These are phyloP conservation scores for Curvularia sp. DNA, from an alignment of 2,329 filamentous ascomycete genomes.

Conservation along the genomic window DNA sequence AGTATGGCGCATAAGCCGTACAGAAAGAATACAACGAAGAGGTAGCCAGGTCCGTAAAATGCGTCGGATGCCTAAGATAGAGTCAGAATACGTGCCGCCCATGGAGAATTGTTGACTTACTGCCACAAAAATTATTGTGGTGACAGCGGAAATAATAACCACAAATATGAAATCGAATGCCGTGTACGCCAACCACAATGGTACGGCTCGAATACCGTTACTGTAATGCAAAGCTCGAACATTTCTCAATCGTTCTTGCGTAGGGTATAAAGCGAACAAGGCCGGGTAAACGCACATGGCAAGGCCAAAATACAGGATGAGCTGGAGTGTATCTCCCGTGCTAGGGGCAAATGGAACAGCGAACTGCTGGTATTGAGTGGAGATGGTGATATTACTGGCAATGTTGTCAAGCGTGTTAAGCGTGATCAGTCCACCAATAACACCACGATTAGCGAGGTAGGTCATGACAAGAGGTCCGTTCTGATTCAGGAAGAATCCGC, in stretches of 20 bases:
- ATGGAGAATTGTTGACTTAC: slow-evolving; percentile 28
- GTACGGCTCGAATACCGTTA: slow-evolving; percentile 82
- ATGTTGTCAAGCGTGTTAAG: slow-evolving; percentile 90
- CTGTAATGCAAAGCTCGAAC: slow-evolving; percentile 89
- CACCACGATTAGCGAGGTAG: slow-evolving; percentile 70
- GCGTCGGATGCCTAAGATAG: slow-evolving; percentile 59
- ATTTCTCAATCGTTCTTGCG: slow-evolving; percentile 78
- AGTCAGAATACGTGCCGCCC: slow-evolving; percentile 17
- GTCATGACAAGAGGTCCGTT: slow-evolving; percentile 69
- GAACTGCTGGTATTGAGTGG: slow-evolving; percentile 76
- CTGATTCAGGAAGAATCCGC: slow-evolving; percentile 80
- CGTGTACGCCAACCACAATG: slow-evolving; percentile 85
- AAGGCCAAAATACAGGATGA: slow-evolving; percentile 82
- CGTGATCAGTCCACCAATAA: slow-evolving; percentile 74
- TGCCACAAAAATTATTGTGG: slow-evolving; percentile 72
- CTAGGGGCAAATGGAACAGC: slow-evolving; percentile 74
- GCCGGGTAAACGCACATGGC: slow-evolving; percentile 80
- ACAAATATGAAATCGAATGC: slow-evolving; percentile 81
- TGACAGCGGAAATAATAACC: slow-evolving; percentile 69
- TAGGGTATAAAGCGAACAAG: slow-evolving; percentile 89
- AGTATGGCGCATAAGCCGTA: slow-evolving; percentile 82
- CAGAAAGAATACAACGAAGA: slow-evolving; percentile 81
- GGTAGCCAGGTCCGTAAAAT: slow-evolving; percentile 81
- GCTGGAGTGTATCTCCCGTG: slow-evolving; percentile 76
- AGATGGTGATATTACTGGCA: slow-evolving; percentile 71